Evolutionary conservation across 495 filamentous ascomycete species (phyloP).

Genomic region (Talaromyces trachyspermus): DNA sequence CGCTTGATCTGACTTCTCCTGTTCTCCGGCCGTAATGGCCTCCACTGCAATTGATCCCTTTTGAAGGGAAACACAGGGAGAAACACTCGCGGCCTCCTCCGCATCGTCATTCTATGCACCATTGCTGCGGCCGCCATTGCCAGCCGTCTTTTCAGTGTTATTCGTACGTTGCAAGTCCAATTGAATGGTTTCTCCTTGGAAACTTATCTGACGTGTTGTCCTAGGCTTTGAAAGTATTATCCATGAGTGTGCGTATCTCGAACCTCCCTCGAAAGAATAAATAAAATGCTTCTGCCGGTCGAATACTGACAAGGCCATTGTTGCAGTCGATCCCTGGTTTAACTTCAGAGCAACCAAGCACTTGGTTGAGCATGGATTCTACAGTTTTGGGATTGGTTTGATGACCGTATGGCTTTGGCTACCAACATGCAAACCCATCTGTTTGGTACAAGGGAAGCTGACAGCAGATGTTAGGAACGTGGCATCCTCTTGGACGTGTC

Average conservation of each 20-base stretch:
- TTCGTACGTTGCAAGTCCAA: constrained; percentile 56
- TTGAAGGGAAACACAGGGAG: constrained; percentile 59
- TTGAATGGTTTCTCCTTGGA: constrained; percentile 7
- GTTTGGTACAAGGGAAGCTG: not conserved
- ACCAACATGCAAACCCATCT: constrained; percentile 3
- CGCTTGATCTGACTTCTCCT: constrained; percentile 21
- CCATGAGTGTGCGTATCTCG: constrained; percentile 77
- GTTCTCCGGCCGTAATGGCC: constrained; percentile 46
- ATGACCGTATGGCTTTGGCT: constrained; percentile 90
- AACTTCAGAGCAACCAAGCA: constrained; percentile 99
- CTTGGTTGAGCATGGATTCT: constrained; percentile 91
- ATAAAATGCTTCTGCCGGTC: no score
- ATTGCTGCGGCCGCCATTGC: constrained; percentile 91
- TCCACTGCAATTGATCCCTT: constrained; percentile 46
- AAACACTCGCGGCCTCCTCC: constrained; percentile 78
- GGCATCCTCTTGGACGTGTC: constrained; percentile 97
- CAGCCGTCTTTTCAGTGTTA: constrained; percentile 95
- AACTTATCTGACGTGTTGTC: constrained; percentile 20
- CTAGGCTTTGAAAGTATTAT: constrained; percentile 98
- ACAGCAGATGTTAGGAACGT: constrained; percentile 67
- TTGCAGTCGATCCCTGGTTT: constrained; percentile 97
- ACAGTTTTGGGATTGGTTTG: constrained; percentile 99
- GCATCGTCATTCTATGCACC: constrained; percentile 83
- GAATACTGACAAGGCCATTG: constrained; percentile 16
- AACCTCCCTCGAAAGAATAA: not conserved